Percentiles rank a stretch among this genome's conserved stretches.
phyloP scores from a whole-genome alignment of 2,329 filamentous ascomycete species.

The Calonectria pseudoturangicola region DNA sequence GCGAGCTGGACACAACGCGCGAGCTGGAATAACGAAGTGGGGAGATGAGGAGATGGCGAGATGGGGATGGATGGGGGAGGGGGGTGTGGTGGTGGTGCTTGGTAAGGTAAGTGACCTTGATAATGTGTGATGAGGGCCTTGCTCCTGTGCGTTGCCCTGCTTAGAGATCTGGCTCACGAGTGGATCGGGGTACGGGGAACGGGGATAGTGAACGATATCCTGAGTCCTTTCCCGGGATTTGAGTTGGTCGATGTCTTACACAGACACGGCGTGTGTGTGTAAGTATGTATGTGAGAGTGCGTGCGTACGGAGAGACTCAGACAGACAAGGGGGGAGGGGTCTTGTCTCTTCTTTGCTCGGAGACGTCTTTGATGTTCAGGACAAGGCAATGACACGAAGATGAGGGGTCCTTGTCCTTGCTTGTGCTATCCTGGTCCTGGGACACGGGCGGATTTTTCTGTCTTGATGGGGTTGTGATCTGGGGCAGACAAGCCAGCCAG shows the following conservation, averaged over 20 bases:
- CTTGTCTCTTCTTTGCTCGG: constrained; percentile 21
- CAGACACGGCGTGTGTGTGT: constrained; percentile 40
- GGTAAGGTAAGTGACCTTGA: constrained; percentile 30
- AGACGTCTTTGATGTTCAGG: constrained; percentile 30
- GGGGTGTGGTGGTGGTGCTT: constrained; percentile 51
- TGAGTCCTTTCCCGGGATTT: constrained; percentile 45
- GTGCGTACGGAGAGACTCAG: constrained; percentile 38
- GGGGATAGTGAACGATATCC: constrained; percentile 33
- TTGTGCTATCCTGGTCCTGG: constrained; percentile 33
- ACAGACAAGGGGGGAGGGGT: constrained; percentile 30
- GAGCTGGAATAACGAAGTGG: constrained; percentile 38
- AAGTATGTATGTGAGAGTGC: constrained; percentile 29
- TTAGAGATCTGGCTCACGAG: constrained; percentile 54
- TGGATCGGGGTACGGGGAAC: constrained; percentile 48
- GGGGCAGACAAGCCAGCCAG: constrained; percentile 36
- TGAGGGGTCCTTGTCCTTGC: constrained; percentile 31
- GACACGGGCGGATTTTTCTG: constrained; percentile 34
- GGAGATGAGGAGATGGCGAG: constrained; percentile 48
- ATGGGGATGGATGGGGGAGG: constrained; percentile 49
- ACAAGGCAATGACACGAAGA: constrained; percentile 32
- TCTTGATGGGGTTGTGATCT: constrained; percentile 42
- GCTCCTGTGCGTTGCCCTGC: constrained; percentile 30
- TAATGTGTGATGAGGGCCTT: constrained; percentile 35
- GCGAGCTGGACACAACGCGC: constrained; percentile 52
- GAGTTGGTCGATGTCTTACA: constrained; percentile 54